Evolutionary conservation across 2,329 filamentous ascomycete species (phyloP), one percentile per base, ranked within the genome.

Genomic region (Chalaropsis thielavioides): DNA sequence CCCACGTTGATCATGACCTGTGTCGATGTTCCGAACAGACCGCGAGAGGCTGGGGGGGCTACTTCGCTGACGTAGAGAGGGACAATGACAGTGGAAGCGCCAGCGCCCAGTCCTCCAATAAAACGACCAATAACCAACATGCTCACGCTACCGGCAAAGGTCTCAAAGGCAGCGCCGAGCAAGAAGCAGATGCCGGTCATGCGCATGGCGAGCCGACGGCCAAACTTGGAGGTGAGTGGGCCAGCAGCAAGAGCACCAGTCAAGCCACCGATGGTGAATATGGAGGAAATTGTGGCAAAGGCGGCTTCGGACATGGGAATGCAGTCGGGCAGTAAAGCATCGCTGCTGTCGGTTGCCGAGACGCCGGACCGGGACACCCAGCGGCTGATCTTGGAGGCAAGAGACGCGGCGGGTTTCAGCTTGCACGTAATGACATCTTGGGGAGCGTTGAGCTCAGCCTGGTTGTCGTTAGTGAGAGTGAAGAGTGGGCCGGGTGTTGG

Each of bases 11-110:
- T 92, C 75, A 91, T 92, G 71, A 97, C 86, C 73, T 99, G 92
- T 0, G 94, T 97, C 75, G 95, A 87, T 64, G 83, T 80, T 13
- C 84, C 84, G 72, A 96, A 97, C 68, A 95, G 84, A 4, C 91
- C 92, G 64, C 86, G 83, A 69, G 87, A 82, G 17, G 79, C 77
- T 0, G 84, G 84, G 3, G 92, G 94, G 0, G 92, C 87, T 31
- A 96, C 83, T 75, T 99, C 94, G 58, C 90, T 92, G 70, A 99
- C 90, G 77, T 95, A 99, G 22, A 99, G 83, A 0, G 94, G 94
- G 2, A 95, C 91, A 43, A 96, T 89, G 22, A 99, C 94, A 2
- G 94, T 92, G 1, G 91, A 84, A 1, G 91, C 90, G 24, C 94
- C 94, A 5, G 91, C 91, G 6, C 89, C 92, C 1, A 95, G 73